phyloP scores from a whole-genome alignment of 2,329 filamentous ascomycete genomes.

The Ampelomyces quisqualis region DNA sequence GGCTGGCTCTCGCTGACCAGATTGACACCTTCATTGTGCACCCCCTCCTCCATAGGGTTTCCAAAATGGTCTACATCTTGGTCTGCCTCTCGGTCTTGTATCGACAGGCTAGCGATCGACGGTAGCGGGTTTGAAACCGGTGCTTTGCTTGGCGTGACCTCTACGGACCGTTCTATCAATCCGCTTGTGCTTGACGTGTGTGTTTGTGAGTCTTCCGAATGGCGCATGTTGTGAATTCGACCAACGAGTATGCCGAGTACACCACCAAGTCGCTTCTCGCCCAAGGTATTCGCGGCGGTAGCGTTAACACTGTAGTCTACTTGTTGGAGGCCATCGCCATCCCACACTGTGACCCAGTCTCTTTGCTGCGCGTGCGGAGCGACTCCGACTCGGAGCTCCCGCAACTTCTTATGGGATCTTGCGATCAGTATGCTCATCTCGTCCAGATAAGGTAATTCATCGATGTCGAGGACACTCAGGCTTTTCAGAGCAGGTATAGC shows the following conservation, averaged over 20 bases:
- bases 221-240: conserved; percentile 61
- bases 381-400: conserved; percentile 73
- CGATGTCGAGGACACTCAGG: conserved; percentile 75
- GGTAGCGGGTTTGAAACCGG: conserved; percentile 17
- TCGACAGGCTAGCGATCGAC: conserved; percentile 18
- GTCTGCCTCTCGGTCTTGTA: conserved; percentile 35
- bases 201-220: conserved; percentile 31
- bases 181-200: conserved; percentile 12
- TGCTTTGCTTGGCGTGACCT: conserved; percentile 23
- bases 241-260: conserved; percentile 69
- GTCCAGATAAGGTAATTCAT: conserved; percentile 78
- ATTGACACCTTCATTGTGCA: conserved; percentile 29
- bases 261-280: conserved; percentile 66
- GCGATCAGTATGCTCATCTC: conserved; percentile 78
- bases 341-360: conserved; percentile 64
- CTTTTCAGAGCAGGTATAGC: conserved; percentile 73
- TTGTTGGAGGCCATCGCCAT: conserved; percentile 62
- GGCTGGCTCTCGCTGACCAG: conserved; percentile 22
- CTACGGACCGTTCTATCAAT: conserved; percentile 15
- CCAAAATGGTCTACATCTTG: conserved; percentile 31
- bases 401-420: conserved; percentile 64
- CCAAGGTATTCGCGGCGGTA: conserved; percentile 54
- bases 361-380: conserved; percentile 55
- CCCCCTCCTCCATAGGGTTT: conserved; percentile 25
- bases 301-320: conserved; percentile 61